Percentiles rank a stretch among this genome's conserved stretches.
These are phyloP conservation scores for Cyberlindnera japonica DNA, from an alignment of 805 yeast species.

Conservation along the genomic window DNA sequence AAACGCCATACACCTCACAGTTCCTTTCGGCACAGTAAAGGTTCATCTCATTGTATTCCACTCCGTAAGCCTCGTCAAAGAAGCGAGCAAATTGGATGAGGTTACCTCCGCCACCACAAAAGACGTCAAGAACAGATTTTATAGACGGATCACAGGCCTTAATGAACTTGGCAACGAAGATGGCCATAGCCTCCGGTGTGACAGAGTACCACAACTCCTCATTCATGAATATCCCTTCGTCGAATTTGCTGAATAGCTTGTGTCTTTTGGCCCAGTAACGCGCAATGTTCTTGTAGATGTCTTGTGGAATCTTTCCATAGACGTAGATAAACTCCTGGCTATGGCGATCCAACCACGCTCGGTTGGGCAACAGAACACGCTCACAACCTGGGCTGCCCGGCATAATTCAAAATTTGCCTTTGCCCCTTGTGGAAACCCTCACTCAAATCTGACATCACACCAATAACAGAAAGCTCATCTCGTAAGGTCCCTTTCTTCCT, in stretches of 20 bases:
- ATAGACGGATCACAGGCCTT: slow-evolving; percentile 49
- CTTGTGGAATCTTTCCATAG: slow-evolving; percentile 8
- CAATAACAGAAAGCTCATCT: too few species aligned
- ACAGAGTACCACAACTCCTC: slow-evolving; percentile 83
- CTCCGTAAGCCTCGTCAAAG: slow-evolving; percentile 55
- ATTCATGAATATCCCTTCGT: slow-evolving; percentile 66
- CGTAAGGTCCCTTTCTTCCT: too few species aligned
- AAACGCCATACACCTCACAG: slow-evolving; percentile 57
- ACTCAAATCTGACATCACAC: too few species aligned
- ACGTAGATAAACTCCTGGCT: slow-evolving; percentile 7
- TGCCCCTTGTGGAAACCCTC: too few species aligned
- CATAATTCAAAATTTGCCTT: too few species aligned
- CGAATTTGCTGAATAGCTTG: slow-evolving; percentile 55
- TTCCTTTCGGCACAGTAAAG: slow-evolving; percentile 66
- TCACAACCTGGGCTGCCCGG: too few species aligned
- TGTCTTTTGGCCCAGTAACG: slow-evolving; percentile 55
- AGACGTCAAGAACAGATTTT: slow-evolving; percentile 54
- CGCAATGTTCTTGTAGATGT: slow-evolving; percentile 8
- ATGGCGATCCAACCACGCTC: slow-evolving; percentile 9
- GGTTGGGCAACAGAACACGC: slow-evolving; percentile 8
- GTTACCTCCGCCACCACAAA: slow-evolving; percentile 90
- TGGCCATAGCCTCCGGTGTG: slow-evolving; percentile 76
- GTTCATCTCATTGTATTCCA: slow-evolving; percentile 59
- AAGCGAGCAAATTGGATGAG: slow-evolving; percentile 65
- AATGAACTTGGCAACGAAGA: slow-evolving; percentile 51